These are phyloP conservation scores for Tilletia caries DNA, from an alignment of 1,284 basidiomycete genomes.

Conservation along the genomic window DNA sequence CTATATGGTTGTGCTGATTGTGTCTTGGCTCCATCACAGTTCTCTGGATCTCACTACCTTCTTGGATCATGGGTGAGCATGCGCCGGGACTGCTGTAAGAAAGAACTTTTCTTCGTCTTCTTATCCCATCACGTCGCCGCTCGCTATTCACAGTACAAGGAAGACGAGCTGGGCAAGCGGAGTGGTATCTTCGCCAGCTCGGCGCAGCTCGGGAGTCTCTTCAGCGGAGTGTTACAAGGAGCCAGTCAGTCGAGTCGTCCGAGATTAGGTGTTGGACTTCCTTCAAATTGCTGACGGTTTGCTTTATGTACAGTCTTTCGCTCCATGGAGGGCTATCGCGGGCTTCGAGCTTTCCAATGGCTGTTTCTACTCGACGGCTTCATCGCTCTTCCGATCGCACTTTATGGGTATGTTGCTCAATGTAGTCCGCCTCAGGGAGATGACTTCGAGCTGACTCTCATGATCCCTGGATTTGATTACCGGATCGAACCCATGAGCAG, in stretches of 20 bases:
- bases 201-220: conserved; percentile 61
- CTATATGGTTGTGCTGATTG: neutral
- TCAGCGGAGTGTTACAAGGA: conserved; percentile 69
- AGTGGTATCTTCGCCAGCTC: conserved; percentile 70
- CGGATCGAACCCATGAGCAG: too few relatives aligned
- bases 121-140: too few relatives aligned
- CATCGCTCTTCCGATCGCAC: conserved; percentile 65
- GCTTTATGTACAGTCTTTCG: neutral
- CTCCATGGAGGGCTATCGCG: conserved; percentile 63
- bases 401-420: conserved; percentile 67
- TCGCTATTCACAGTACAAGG: conserved; percentile 66
- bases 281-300: too few relatives aligned
- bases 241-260: conserved; percentile 58
- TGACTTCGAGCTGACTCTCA: too few relatives aligned
- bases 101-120: too few relatives aligned
- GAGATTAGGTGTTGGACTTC: too few relatives aligned
- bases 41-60: conserved; percentile 61
- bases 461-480: too few relatives aligned
- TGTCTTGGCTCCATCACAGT: conserved; percentile 2
- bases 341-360: conserved; percentile 70
- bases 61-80: conserved; percentile 63
- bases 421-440: too few relatives aligned
- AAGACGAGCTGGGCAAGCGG: conserved; percentile 67
- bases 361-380: conserved; percentile 70
- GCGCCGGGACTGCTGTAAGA: too few relatives aligned